Evolutionary conservation across 1,284 basidiomycete species (phyloP), one percentile per base, ranked within the genome.

Genomic region (Flammula alnicola): DNA sequence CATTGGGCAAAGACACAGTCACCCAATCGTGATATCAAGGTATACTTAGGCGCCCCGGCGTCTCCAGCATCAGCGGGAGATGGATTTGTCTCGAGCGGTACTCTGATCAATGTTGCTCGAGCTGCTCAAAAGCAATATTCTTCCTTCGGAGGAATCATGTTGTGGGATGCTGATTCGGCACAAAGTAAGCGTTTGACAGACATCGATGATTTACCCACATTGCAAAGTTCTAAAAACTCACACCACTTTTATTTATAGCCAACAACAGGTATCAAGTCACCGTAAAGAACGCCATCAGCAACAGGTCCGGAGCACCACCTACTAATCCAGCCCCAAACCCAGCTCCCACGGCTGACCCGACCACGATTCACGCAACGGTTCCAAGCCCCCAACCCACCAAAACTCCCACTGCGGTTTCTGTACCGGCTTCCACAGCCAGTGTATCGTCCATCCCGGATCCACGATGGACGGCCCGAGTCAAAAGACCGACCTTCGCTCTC

Each of bases 121-220:
- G 64, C 74, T 49, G 84, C 82, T 73, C 77, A 81, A 32, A 70
- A 78, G 20, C 80, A 75, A 46, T 88, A 85, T 68, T 81, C 85
- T 8, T 84, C 81, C 1, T 88, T 87, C 53, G 84, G 86, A 11
- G 85, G 85, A 20, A 79, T 87, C 14, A 88, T 86, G 83, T 63
- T 88, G 33, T 88, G 84, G 84, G 86, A 86, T 61, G 79, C 77
- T 25, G 85, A 83, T 40, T 81, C 86, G 63, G 84, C 85, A 9
- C 84, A 80, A 56, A 76, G 83, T 83, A 64, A 52, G 45, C 30
- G 8, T 49, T 41, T 19, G 19, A 35, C 17, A 14, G 17, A 7
- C 20, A 30, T 38, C 8, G 14, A 41, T n/a, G 8, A 11, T 17
- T n/a, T 11, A 14, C 19, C 14, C 19, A 25, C 47, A 25, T 40